Base-by-base conservation (phyloP, 2,329 filamentous ascomycete genomes). In the Aspergillus unguis region DNA sequence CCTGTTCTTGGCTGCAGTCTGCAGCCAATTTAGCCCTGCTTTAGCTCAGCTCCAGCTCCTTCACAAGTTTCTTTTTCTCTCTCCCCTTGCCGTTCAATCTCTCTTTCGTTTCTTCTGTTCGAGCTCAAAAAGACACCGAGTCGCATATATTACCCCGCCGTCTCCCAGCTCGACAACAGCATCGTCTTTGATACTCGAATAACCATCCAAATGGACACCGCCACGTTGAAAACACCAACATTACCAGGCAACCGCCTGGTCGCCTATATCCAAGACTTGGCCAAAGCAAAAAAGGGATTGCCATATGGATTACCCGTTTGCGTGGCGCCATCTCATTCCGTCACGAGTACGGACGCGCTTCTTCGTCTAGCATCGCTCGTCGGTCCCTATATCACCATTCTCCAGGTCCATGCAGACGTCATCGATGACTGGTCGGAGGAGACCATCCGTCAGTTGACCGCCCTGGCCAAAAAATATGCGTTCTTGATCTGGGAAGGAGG, bases 381-480 rank as follows among this genome's bases (percentile, higher is more conserved):
- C 11, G 82, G 83, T 54, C 81, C 84, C 58, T 77, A 79, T 55
- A 84, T 85, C 52, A 82, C 80, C 58, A 67, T 85, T 28, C 72
- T 85, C 50, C 82, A 84, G 67, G 80, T 83, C 4, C 81, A 84
- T 62, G 81, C 80, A 50, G 82, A 85, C 67, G 82, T 82, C 48
- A 79, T 85, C 59, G 76, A 78, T 56, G 82, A 85, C 66, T 85
- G 82, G 75, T 77, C 76, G 10, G 77, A 80, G 54, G 74, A 80
- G 52, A 83, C 81, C 1, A 78, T 79, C 31, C 65, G 66, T 25
- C 64, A 68, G 47, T 62, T 75, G 49, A 66, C 58, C 23, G 58
- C 58, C 29, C 54, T 71, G 33, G 65, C 72, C n/a, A 71, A 65
- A 47, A 67, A 61, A 50, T 60, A 72, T 59, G 63, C 61, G 2